Evolutionary conservation across 2,329 filamentous ascomycete genomes (phyloP), one percentile per base, ranked within the genome.

Genomic region (Xylaria sp.): DNA sequence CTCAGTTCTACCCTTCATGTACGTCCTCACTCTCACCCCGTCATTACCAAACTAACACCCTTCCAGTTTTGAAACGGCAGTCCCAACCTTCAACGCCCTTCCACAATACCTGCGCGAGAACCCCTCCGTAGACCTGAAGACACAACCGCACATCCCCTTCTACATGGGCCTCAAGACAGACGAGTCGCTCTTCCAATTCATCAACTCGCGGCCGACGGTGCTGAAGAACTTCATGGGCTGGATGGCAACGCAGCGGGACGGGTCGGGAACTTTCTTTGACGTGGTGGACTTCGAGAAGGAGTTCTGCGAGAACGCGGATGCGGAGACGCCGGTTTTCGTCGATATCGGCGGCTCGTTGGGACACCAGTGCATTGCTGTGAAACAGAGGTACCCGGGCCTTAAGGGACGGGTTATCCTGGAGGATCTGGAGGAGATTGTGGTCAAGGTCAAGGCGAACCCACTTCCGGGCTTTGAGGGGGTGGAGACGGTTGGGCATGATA

Each of bases 331-430:
- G 6, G 49, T 68, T 4, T 67, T 68, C n/a, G 65, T 69, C 8
- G 68, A 69, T 23, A 53, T 69, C 1, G 67, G 65, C 2, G 68
- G 68, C 10, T 63, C 61, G 1, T 53, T 63, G 44, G 67, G 67
- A 7, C 64, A 67, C 10, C 63, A 69, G 44, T 66, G 62, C 16
- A 37, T 65, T 37, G 62, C 64, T 3, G 30, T 68, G 1, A 58
- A 49, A 19, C 52, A 55, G 30, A 55, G 34, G n/a, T 61, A 60
- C 52, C 67, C 68, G 1, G 42, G 35, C 0, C 59, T 69, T 3
- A 39, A 49, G 4, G 66, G 68, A n/a, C 64, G 66, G 5, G 49
- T 69, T 16, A 58, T 69, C 0, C 55, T 69, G 11, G 65, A 69
- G 52, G 67, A 68, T 13, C 59, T 58, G 3, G 52, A 55, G 1